Evolutionary conservation across 176 grass and related monocot species (phyloP), one percentile per base, ranked within the genome.

Genomic region (Dactylis glomerata): DNA sequence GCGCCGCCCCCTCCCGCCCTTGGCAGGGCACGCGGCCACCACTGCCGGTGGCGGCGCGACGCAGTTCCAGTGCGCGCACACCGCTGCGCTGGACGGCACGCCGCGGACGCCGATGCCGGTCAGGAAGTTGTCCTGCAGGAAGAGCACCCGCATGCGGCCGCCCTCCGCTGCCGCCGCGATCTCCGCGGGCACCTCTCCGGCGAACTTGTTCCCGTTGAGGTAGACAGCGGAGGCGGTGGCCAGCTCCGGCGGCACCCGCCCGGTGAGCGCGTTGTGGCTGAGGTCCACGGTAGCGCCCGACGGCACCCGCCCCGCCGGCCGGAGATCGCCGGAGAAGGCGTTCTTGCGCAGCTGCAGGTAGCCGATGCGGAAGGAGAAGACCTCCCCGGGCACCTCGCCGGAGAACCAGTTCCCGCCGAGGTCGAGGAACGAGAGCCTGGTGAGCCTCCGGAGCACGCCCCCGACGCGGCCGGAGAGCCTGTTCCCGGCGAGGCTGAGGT

Each of bases 61-160:
- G 50, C 95, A 97, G 74, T 97, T 97, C 47, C 52, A 76, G 54
- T 92, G 90, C 65, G 93, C 83, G 67, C 95, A 97, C 11, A 94
- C 87, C 32, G 90, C 93, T 0, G 90, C 77, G 52, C 86, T 86
- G 6, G 83, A 30, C 32, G 95, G 92, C 22, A 97, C 82, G 26
- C 90, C 64, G 5, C 75, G 33, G 0, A 94, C 78, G 3, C 30
- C 12, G 9, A 97, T 82, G n/a, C 87, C 83, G 3, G 88, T 91
- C 10, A 97, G 65, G 73, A 87, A 97, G 68, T 97, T 97, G 28
- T 94, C 92, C 82, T 97, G 95, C n/a, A 97, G 62, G 47, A 92
- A 97, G 2, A 97, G 89, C 82, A 97, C 81, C 19, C 90, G 89
- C 81, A 97, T 92, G 66, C 62, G 40, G 1, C 95, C 95, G 0